Percentiles rank a stretch among this genome's conserved stretches.
Evolutionary conservation across 768 basidiomycete species (phyloP).

Genomic region (Boletus subparvulus): DNA sequence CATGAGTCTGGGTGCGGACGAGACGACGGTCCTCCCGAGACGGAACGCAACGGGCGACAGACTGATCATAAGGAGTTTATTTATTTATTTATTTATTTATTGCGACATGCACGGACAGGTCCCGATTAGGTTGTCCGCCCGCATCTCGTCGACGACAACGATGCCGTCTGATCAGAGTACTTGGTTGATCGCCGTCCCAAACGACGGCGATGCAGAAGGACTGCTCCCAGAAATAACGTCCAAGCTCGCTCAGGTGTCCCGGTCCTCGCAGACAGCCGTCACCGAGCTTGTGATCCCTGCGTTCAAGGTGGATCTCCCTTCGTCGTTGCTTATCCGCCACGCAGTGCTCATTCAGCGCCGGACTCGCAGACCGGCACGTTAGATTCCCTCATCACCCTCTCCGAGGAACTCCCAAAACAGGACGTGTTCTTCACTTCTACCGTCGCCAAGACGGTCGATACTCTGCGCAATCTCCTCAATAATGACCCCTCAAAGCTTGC

Average conservation of each 20-base stretch:
- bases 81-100: slow-evolving; percentile 23
- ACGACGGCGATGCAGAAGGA: slow-evolving; percentile 81
- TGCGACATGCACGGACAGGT: not conserved
- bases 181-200: slow-evolving; percentile 87
- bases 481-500: slow-evolving; percentile 77
- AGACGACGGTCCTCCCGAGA: slow-evolving; percentile 6
- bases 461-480: slow-evolving; percentile 84
- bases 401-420: slow-evolving; percentile 91
- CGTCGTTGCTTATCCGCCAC: not conserved
- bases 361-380: slow-evolving; percentile 83
- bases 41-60: slow-evolving; percentile 4
- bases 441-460: slow-evolving; percentile 93
- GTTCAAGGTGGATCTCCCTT: slow-evolving; percentile 72
- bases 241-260: slow-evolving; percentile 61
- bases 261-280: slow-evolving; percentile 47
- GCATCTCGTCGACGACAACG: slow-evolving; percentile 10
- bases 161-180: slow-evolving; percentile 98
- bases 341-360: slow-evolving; percentile 8
- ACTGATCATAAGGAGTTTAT: slow-evolving; percentile 4
- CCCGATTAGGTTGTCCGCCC: slow-evolving; percentile 8
- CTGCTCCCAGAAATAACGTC: slow-evolving; percentile 61
- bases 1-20: slow-evolving; percentile 31
- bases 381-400: slow-evolving; percentile 81
- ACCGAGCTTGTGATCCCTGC: slow-evolving; percentile 74
- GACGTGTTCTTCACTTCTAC: slow-evolving; percentile 83